These are phyloP conservation scores for Metschnikowia reukaufii DNA, from an alignment of 805 yeast species.

Conservation along the genomic window DNA sequence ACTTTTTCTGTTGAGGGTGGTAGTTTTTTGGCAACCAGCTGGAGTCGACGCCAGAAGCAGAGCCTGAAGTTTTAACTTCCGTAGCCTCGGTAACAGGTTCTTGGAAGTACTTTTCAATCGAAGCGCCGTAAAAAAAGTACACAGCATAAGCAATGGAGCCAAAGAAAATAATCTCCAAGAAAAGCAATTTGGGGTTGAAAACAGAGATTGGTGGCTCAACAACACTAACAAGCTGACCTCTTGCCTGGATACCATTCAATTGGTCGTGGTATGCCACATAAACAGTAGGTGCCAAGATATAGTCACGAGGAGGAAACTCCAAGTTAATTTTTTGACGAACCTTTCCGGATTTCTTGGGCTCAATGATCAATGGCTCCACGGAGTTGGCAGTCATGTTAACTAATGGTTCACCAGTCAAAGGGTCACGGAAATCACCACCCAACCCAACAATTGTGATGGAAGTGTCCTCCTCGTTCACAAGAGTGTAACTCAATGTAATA, in stretches of 20 bases:
- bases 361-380: conserved; percentile 58
- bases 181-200: conserved; percentile 69
- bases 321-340: conserved; percentile 63
- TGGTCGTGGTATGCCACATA: conserved; percentile 51
- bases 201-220: conserved; percentile 65
- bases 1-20: conserved; percentile 12
- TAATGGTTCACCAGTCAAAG: conserved; percentile 48
- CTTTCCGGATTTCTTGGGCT: conserved; percentile 46
- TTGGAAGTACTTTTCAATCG: conserved; percentile 47
- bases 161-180: conserved; percentile 56
- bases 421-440: conserved; percentile 63
- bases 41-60: conserved; percentile 16
- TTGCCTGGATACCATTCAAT: conserved; percentile 55
- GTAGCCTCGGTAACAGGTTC: conserved; percentile 32
- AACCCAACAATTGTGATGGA: conserved; percentile 59
- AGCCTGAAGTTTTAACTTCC: conserved; percentile 18
- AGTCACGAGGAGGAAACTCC: conserved; percentile 56
- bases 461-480: conserved; percentile 53
- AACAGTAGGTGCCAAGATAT: conserved; percentile 58
- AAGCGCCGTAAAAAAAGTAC: conserved; percentile 46
- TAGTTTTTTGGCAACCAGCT: conserved; percentile 19
- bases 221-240: conserved; percentile 57
- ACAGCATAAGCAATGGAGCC: conserved; percentile 25
- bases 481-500: conserved; percentile 49
- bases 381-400: conserved; percentile 66